Conservation (phyloP, 495 filamentous ascomycete species). For the Trypethelium eluteriae region DNA sequence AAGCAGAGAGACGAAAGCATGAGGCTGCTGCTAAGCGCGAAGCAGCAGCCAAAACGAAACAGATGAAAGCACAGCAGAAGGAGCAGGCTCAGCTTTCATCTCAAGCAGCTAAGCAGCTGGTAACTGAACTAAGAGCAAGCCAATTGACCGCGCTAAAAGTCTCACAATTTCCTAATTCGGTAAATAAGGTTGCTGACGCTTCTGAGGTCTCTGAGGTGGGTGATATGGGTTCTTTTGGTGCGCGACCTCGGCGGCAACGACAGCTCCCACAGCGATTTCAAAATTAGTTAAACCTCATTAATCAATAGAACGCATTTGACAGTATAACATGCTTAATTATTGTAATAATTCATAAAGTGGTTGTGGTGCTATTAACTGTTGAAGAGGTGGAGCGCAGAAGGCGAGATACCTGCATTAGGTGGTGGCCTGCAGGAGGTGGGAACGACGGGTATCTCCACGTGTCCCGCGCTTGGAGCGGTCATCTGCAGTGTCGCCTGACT, state of each 20-base stretch:
- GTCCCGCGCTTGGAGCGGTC: too few species aligned
- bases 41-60: constrained; percentile 1
- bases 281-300: constrained; percentile 1
- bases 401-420: background rate
- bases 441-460: background rate
- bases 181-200: constrained; percentile 1
- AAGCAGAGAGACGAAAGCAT: constrained; percentile 1
- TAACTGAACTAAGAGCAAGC: constrained; percentile 1
- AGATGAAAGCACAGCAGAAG: background rate
- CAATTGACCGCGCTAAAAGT: constrained; percentile 1
- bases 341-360: background rate
- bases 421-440: too few species aligned
- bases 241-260: background rate
- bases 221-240: background rate
- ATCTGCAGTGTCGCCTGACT: too few species aligned
- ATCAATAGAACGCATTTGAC: background rate
- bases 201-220: background rate
- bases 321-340: constrained; percentile 1
- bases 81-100: background rate
- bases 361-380: background rate
- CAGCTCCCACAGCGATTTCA: background rate
- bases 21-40: background rate
- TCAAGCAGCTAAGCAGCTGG: background rate
- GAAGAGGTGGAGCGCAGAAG: background rate
- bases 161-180: background rate